phyloP scores from a whole-genome alignment of 2,329 filamentous ascomycete genomes.

The Trichoderma aggressivum region DNA sequence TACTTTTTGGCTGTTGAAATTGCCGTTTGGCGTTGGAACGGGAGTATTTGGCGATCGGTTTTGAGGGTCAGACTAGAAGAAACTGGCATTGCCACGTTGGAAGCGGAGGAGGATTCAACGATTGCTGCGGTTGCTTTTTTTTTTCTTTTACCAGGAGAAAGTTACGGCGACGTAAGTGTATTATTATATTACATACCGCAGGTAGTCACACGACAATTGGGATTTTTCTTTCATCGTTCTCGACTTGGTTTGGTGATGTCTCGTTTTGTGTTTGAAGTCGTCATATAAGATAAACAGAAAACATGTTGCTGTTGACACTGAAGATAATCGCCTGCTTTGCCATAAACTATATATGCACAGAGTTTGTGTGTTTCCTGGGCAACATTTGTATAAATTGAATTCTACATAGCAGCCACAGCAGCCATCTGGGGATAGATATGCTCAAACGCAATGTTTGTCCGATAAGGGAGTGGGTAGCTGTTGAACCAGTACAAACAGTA shows the following conservation, averaged over 20 bases:
- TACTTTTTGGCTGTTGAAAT: background rate
- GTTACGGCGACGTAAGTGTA: background rate
- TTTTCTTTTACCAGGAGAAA: background rate
- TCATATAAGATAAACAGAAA: background rate
- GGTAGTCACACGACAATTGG: background rate
- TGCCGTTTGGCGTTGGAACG: conserved; percentile 7
- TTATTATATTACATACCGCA: conserved; percentile 8
- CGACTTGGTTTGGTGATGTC: background rate
- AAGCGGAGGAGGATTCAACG: background rate
- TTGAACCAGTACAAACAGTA: background rate
- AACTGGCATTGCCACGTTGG: background rate
- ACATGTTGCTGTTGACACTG: background rate
- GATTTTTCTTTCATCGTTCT: background rate
- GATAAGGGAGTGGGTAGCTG: too few relatives aligned
- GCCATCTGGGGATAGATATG: background rate
- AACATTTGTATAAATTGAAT: background rate
- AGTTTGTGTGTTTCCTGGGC: background rate
- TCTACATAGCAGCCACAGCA: background rate
- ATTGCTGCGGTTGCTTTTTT: background rate
- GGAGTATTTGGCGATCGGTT: conserved; percentile 4
- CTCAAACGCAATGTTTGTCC: background rate
- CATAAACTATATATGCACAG: background rate
- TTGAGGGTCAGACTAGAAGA: background rate
- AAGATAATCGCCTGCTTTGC: background rate
- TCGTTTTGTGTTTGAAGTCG: background rate